These are phyloP conservation scores for Trypanosoma melophagium DNA, from an alignment of 208 protist species.

Conservation along the genomic window DNA sequence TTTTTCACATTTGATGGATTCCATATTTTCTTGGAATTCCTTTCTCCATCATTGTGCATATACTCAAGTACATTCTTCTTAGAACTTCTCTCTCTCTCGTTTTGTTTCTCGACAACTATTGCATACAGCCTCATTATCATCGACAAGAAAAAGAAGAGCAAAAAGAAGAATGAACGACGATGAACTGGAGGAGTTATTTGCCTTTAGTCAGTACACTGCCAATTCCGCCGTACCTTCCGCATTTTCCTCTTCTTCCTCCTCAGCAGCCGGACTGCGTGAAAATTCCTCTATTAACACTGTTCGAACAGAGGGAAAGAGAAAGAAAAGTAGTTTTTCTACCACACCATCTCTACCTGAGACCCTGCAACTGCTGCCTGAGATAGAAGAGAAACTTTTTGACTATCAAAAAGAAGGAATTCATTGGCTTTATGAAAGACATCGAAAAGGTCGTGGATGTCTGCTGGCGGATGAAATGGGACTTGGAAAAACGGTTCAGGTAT, in stretches of 20 bases:
- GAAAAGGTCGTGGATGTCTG: constrained; percentile 91
- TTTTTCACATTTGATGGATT: constrained; percentile 2
- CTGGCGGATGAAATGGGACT: constrained; percentile 98
- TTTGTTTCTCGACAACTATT: no score
- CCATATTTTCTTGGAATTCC: neutral
- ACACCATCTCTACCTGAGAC: constrained; percentile 2
- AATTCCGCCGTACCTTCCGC: neutral
- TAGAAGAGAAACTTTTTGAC: constrained; percentile 74
- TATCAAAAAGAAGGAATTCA: constrained; percentile 93
- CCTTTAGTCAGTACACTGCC: constrained; percentile 35
- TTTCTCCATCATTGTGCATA: neutral
- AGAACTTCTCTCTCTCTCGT: no score
- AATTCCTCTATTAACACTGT: constrained; percentile 18
- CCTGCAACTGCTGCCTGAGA: constrained; percentile 28
- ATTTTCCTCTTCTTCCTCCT: neutral
- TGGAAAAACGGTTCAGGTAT: constrained; percentile 97
- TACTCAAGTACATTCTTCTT: neutral
- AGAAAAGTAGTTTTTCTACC: neutral
- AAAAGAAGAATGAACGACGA: constrained; percentile 29
- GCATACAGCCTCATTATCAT: no score
- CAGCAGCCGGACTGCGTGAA: constrained; percentile 14
- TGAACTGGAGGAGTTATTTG: constrained; percentile 75
- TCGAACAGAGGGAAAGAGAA: neutral
- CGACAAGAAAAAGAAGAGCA: neutral
- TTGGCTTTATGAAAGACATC: constrained; percentile 96